Evolutionary conservation across 805 yeast species (phyloP).

Genomic region (Barnettozyma pratensis): DNA sequence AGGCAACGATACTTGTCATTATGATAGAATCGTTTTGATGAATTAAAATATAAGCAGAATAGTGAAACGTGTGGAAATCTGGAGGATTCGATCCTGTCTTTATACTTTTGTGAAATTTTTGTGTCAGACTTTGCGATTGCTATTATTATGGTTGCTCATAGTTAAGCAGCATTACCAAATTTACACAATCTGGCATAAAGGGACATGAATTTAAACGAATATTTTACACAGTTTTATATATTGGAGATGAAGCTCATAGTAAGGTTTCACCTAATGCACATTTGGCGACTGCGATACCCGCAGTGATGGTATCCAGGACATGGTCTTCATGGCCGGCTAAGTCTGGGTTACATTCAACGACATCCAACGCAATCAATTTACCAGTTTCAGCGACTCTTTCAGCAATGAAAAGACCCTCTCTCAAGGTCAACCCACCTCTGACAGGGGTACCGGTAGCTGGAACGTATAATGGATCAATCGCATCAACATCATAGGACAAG

Average conservation of each 20-base stretch:
- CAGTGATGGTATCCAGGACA: constrained; percentile 76
- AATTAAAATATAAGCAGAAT: too few relatives aligned
- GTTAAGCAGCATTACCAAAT: too few relatives aligned
- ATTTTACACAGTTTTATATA: background rate
- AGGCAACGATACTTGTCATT: constrained; percentile 7
- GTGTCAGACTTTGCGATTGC: background rate
- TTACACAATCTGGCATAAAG: background rate
- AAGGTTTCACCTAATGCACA: constrained; percentile 94
- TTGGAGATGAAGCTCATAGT: too few relatives aligned
- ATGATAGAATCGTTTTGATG: too few relatives aligned
- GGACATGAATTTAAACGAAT: constrained; percentile 16
- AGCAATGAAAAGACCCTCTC: constrained; percentile 90
- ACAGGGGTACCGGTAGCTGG: constrained; percentile 99
- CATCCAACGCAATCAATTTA: constrained; percentile 79
- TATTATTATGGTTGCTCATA: too few relatives aligned
- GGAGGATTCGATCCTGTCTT: too few relatives aligned
- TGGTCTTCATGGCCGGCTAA: constrained; percentile 75
- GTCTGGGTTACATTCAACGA: constrained; percentile 90
- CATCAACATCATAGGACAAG: constrained; percentile 92
- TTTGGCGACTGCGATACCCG: constrained; percentile 87
- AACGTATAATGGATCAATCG: constrained; percentile 88
- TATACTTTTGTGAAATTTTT: background rate
- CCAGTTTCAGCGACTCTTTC: constrained; percentile 92
- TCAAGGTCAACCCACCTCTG: constrained; percentile 88
- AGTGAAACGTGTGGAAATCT: too few relatives aligned